Evolutionary conservation across 139 green algal genomes (phyloP), one percentile per base, ranked within the genome.

Genomic region (Ostreobium quekettii): DNA sequence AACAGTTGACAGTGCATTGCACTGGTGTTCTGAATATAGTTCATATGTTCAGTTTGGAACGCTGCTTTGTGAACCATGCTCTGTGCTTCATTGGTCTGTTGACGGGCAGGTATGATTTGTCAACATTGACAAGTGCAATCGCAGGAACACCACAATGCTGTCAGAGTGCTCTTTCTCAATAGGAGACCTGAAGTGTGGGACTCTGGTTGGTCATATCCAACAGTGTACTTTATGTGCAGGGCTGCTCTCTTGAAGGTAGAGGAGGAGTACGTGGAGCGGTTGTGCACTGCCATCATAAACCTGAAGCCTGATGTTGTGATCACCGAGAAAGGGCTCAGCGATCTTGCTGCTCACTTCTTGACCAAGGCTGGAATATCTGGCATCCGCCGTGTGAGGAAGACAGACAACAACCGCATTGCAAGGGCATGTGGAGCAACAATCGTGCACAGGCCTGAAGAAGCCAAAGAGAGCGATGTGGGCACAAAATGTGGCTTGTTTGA

Each of bases 401-500:
- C 94, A 3, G 94, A 99, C 80, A 99, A 99, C 86, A 99, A 99
- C 85, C 85, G 92, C 70, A 93, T 98, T 36, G 93, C 92, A 0
- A 80, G 92, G 0, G 93, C 93, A 5, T 83, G 60, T 31, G 93
- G 94, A 5, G 94, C 94, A 6, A 99, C 94, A 47, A 98, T 99
- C 64, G 90, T 98, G 28, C 81, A 96, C 83, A 77, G 91, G 39
- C 74, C 80, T 53, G 90, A 95, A 66, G 91, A 97, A 74, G 88
- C 95, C 66, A 74, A 80, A 26, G 92, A 97, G 59, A 78, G 67
- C 24, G 93, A 98, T 80, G 90, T 98, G 30, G 93, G 93, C 63
- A 97, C 90, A 4, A 22, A 62, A 22, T 35, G 90, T 0, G 93
- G 93, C 0, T 78, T 98, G 37, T 99, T 99, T 77, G 89, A 97